These are phyloP conservation scores for Magnolia changhungtana DNA, from an alignment of 164 flowering plant species.

Conservation along the genomic window DNA sequence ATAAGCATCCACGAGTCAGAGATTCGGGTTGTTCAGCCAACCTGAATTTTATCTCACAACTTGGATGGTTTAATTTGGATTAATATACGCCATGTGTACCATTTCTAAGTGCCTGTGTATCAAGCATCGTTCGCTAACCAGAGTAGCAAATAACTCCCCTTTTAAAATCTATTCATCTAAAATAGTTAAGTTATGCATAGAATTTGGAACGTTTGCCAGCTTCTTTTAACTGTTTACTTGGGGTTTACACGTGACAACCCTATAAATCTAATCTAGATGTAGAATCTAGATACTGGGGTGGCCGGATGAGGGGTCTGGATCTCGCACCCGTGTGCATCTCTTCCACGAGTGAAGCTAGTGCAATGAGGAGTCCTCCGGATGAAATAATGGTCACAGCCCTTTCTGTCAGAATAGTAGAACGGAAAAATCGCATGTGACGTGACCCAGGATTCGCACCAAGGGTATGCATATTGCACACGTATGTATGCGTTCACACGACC, in stretches of 20 bases:
- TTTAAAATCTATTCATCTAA: too few species aligned
- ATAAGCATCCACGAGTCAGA: too few species aligned
- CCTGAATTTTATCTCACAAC: too few species aligned
- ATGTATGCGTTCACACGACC: neutral
- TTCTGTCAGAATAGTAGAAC: conserved; percentile 20
- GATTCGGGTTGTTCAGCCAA: too few species aligned
- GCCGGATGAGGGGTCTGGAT: neutral
- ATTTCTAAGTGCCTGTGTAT: too few species aligned
- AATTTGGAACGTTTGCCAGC: neutral
- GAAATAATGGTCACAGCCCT: conserved; percentile 12
- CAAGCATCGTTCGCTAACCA: too few species aligned
- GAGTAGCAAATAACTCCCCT: too few species aligned
- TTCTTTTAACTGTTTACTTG: neutral
- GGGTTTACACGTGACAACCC: neutral
- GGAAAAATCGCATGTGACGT: conserved; percentile 25
- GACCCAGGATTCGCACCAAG: conserved; percentile 32
- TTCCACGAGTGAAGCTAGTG: neutral
- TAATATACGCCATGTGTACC: too few species aligned
- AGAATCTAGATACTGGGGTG: neutral
- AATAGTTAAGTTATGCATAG: neutral
- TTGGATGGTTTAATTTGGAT: too few species aligned
- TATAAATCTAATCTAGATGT: neutral
- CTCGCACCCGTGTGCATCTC: neutral
- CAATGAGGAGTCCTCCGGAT: neutral
- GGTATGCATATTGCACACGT: conserved; percentile 2